These are phyloP conservation scores for Mucor plumbeus DNA, from an alignment of 371 early-diverging fungal species.

Conservation along the genomic window DNA sequence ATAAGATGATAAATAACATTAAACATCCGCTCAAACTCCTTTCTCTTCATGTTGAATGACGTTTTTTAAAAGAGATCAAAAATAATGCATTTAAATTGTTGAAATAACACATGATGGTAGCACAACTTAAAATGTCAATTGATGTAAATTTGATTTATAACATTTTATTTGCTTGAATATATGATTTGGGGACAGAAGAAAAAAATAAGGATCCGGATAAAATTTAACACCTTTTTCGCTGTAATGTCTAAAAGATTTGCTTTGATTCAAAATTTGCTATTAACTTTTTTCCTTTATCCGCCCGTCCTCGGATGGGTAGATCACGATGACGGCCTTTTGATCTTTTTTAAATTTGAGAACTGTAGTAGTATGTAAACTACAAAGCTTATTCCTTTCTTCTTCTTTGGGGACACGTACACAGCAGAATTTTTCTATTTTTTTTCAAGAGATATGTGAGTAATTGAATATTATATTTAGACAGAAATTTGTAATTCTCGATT, in stretches of 20 bases:
- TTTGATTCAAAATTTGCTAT: neutral
- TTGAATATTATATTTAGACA: neutral
- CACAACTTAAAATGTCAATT: conserved; percentile 1
- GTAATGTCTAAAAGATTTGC: neutral
- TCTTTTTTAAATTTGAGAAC: too few species aligned
- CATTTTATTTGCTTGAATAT: too few species aligned
- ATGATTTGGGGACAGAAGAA: neutral
- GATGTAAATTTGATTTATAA: neutral
- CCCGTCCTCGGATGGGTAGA: neutral
- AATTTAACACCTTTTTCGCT: neutral
- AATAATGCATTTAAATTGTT: neutral
- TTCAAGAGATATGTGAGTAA: neutral
- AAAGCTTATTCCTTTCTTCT: neutral
- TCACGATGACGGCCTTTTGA: neutral
- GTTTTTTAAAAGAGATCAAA: neutral
- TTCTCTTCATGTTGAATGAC: neutral
- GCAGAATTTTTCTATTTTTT: neutral
- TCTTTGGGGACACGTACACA: neutral
- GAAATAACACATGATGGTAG: neutral
- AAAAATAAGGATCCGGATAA: neutral
- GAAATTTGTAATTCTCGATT: neutral
- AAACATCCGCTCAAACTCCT: neutral
- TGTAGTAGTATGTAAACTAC: neutral
- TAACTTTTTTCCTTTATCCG: conserved; percentile 3
- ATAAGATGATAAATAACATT: neutral